Evolutionary conservation across 768 basidiomycete genomes (phyloP), one percentile per base, ranked within the genome.

Genomic region (Coprinellus micaceus): DNA sequence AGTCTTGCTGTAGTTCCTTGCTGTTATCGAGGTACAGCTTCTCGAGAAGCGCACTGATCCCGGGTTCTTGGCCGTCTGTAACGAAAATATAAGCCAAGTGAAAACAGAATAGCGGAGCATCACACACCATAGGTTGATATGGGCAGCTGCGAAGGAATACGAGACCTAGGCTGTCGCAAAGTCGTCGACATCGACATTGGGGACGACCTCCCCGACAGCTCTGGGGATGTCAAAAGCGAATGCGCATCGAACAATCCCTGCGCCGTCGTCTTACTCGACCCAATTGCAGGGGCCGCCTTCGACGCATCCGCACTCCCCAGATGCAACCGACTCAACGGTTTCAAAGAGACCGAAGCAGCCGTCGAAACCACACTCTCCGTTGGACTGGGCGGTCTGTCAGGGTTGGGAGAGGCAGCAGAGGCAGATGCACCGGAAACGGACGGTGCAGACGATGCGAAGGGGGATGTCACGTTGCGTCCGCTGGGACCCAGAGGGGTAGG

Each of bases 271-370:
- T 83, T 88, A 6, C 90, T 91, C 2, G 94, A 89, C 1, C 90
- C 94, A 39, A 98, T 74, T 3, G 94, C 92, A 25, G 97, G 90
- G 0, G 91, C 90, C 3, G 91, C 94, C 66, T 96, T 95, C 61
- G 86, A 85, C 1, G 85, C 81, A 60, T 94, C 92, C 12, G 78
- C 78, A 48, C 84, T 82, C 5, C 88, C 88, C 13, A 89, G 76
- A 25, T 89, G 88, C 43, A 91, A 67, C 37, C 85, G 77, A 58
- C 85, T 86, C 13, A 79, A 67, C 2, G 79, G 79, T 21, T 81
- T 77, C 53, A 85, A 75, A 1, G 80, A 77, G 11, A 81, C 77
- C 0, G 88, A 88, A 60, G 87, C 88, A 0, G 86, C 71, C 4
- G 82, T 82, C 2, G 92, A 94, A 5, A 88, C 69, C 1, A 89